Base-by-base conservation (phyloP, 306 rosid genomes). In the Myrica gale region DNA sequence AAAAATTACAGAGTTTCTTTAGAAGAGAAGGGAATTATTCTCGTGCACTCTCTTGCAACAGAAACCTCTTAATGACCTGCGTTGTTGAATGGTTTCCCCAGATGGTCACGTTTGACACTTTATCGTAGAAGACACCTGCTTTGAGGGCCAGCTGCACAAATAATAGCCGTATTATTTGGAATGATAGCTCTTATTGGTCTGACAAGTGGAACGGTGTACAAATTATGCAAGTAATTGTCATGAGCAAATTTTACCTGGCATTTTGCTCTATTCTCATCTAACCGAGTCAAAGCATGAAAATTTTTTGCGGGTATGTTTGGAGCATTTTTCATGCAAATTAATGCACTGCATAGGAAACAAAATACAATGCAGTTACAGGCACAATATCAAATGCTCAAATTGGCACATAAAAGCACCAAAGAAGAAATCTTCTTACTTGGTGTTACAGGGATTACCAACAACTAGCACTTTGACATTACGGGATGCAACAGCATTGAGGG, bases 81-180 rank as follows among this genome's bases (percentile, higher is more conserved):
- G 99, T 95, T 71, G 97, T 95, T 62, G 99, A 95, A 85, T 95
- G 99, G 86, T 95, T 95, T 72, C 97, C 99, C 99, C 99, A 95
- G 57, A 95, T 92, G 21, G 99, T 95, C 93, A 85, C 10, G 60
- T 95, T 92, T 53, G 97, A 95, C 67, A 95, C 99, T 85, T 90
- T 83, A 84, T 95, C 99, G 72, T 95, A 95, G 90, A 95, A 95
- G 72, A 95, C 97, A 3, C 99, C 99, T 9, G 97, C 99, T 86
- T 95, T 95, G 82, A 90, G 97, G 63, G 99, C 99, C 48, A 95
- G 86, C 99, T 95, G 89, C 39, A 37, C 7, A 78, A 70, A 79
- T 45, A 48, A 73, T 76, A 83, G 71, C 76, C 82, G 37, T 32
- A 72, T 82, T 54, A 45, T 69, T 51, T 42, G 74, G 54, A 69